Base-by-base conservation (phyloP, 306 rosid genomes). In the Betula pendula region DNA sequence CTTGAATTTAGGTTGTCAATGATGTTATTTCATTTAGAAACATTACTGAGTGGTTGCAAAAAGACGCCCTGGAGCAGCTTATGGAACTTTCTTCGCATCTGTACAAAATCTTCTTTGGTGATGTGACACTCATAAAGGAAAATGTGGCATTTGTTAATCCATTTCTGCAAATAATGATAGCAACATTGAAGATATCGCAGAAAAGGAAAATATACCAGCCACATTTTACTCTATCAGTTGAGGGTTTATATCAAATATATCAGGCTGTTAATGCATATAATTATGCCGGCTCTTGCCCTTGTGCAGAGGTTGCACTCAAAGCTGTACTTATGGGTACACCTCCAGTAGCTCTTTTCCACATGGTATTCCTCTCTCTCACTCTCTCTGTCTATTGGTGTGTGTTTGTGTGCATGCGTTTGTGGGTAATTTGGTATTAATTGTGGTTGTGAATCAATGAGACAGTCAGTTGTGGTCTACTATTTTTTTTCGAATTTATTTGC, bases 1-100 rank as follows among this genome's bases (percentile, higher is more conserved):
- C 70, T 67, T 83, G 80, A 62, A 48, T 82, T 70, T 70, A 92
- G 97, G 92, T 87, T 85, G 92, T 88, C 83, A 84, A 82, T 76
- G 83, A 81, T 85, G 90, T 84, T 68, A 79, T 85, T 83, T 88
- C 86, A 70, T 84, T 73, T 15, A 86, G 88, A 87, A 88, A 80
- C 80, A 82, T 88, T 50, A 79, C 70, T 73, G 93, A 90, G 74
- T 95, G 97, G 98, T 77, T 95, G 84, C 91, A 84, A 82, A 85
- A 82, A 67, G 44, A 77, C 73, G 96, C 93, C 75, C 93, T 95
- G 68, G 97, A 88, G 90, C 97, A 89, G 89, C 93, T 95, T 68
- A 86, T 75, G 77, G 97, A 87, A 71, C 88, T 95, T 70, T 75
- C 90, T 19, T 87, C 90, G 55, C 87, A 81, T 77, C 88, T 95